These are phyloP conservation scores for Boletus speciosus DNA, from an alignment of 768 basidiomycete genomes.

Conservation along the genomic window DNA sequence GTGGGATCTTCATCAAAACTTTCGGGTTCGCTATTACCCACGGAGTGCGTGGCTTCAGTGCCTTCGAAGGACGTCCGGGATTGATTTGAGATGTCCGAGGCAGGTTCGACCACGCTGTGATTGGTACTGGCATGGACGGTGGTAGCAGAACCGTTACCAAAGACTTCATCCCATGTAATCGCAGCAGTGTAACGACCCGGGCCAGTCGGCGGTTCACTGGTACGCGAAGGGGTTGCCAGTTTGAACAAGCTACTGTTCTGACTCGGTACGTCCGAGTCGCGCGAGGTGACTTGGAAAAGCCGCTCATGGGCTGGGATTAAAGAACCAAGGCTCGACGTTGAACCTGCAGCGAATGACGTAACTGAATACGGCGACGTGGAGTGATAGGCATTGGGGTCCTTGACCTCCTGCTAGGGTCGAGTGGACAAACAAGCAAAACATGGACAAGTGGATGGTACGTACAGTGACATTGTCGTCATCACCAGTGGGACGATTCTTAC, in stretches of 20 bases:
- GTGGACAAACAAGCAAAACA: conserved; percentile 4
- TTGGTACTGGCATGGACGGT: conserved; percentile 1
- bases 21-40: conserved; percentile 2
- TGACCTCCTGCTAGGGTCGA: conserved; percentile 2
- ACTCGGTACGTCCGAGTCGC: conserved; percentile 8
- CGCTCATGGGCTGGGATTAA: conserved; percentile 26
- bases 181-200: background rate
- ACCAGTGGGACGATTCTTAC: conserved; percentile 12
- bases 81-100: background rate
- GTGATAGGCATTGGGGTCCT: conserved; percentile 4
- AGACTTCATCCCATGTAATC: conserved; percentile 3
- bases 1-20: conserved; percentile 25
- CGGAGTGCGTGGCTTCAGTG: conserved; percentile 4
- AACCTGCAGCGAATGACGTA: conserved; percentile 19
- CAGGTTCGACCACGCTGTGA: background rate
- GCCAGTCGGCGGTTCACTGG: background rate
- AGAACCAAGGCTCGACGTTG: conserved; percentile 31
- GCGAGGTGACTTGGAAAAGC: conserved; percentile 17
- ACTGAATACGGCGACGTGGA: conserved; percentile 9
- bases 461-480: conserved; percentile 13
- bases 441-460: background rate
- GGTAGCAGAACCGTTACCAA: conserved; percentile 4
- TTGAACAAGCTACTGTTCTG: background rate
- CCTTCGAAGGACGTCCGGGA: conserved; percentile 1
- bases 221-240: background rate